These are phyloP conservation scores for Fusarium cyanostomum DNA, from an alignment of 2,329 filamentous ascomycete species.

Conservation along the genomic window DNA sequence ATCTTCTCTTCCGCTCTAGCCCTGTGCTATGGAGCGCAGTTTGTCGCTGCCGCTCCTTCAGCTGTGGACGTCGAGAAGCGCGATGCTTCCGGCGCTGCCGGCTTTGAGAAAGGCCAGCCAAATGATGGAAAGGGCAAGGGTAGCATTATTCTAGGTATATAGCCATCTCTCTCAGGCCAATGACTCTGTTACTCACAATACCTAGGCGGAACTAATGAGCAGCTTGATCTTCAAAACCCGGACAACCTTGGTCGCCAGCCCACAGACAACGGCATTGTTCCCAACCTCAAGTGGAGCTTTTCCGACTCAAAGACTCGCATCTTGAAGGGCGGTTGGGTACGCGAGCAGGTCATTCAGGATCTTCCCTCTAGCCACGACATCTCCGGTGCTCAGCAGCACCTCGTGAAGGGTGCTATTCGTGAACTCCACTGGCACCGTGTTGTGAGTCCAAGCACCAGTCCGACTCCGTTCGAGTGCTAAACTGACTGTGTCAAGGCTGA, in stretches of 20 bases:
- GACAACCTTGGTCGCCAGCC: slow-evolving; percentile 69
- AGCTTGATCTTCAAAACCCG: slow-evolving; percentile 70
- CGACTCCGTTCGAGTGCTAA: fast-evolving
- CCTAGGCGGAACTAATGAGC: slow-evolving; percentile 70
- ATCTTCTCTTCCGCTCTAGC: slow-evolving; percentile 26
- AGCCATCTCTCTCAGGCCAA: too few species aligned
- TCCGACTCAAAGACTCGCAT: slow-evolving; percentile 72
- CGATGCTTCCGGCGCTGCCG: slow-evolving; percentile 49
- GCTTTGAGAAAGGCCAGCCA: slow-evolving; percentile 60
- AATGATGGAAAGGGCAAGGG: slow-evolving; percentile 67
- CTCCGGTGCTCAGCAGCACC: slow-evolving; percentile 73
- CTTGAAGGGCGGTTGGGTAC: slow-evolving; percentile 71
- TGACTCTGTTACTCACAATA: background rate
- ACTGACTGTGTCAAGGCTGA: slow-evolving; percentile 59
- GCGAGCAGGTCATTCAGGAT: slow-evolving; percentile 74
- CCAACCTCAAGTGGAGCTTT: slow-evolving; percentile 76
- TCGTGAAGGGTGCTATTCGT: slow-evolving; percentile 71
- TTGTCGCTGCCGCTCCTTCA: slow-evolving; percentile 24
- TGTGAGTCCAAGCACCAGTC: slow-evolving; percentile 51
- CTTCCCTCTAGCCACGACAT: slow-evolving; percentile 73
- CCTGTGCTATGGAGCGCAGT: slow-evolving; percentile 10
- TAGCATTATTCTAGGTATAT: slow-evolving; percentile 64
- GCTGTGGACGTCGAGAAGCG: slow-evolving; percentile 21
- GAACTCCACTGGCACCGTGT: slow-evolving; percentile 75
- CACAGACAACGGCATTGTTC: slow-evolving; percentile 71